phyloP scores from a whole-genome alignment of 495 filamentous ascomycete species.

The Pyrenula massariospora region DNA sequence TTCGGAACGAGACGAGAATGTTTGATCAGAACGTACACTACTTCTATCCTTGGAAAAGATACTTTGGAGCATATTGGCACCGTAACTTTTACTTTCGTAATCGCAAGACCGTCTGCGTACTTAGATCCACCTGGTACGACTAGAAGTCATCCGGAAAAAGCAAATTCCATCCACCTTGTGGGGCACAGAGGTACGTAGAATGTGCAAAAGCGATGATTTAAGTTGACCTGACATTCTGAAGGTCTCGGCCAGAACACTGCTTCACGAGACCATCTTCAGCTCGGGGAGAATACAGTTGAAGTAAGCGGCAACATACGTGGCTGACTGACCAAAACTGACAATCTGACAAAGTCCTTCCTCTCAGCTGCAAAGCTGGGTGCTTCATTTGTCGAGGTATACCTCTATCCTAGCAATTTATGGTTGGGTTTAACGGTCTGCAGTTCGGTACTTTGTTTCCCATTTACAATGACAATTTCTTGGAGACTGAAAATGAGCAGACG shows the following conservation, averaged over 20 bases:
- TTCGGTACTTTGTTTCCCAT: background rate
- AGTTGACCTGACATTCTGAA: too few relatives aligned
- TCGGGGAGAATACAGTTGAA: constrained; percentile 26
- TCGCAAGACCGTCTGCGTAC: constrained; percentile 12
- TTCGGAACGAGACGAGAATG: constrained; percentile 16
- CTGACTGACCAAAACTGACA: background rate
- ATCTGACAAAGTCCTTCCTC: constrained; percentile 18
- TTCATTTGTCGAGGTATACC: constrained; percentile 23
- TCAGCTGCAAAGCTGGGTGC: constrained; percentile 19
- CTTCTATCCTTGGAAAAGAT: constrained; percentile 14
- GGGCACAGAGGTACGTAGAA: too few relatives aligned
- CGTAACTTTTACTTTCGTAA: constrained; percentile 17
- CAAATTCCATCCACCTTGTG: too few relatives aligned
- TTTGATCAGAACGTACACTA: constrained; percentile 16
- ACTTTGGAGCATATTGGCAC: constrained; percentile 16
- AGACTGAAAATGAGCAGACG: constrained; percentile 14
- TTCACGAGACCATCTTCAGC: constrained; percentile 17
- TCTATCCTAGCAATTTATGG: too few relatives aligned
- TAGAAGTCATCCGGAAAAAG: too few relatives aligned
- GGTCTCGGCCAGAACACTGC: constrained; percentile 17
- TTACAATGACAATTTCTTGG: constrained; percentile 4
- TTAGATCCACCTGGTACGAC: constrained; percentile 21
- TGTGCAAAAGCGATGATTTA: too few relatives aligned
- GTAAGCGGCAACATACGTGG: constrained; percentile 4
- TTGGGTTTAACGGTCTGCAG: too few relatives aligned